Base-by-base conservation (phyloP, 345 rosid genomes). In the Turritis glabra region DNA sequence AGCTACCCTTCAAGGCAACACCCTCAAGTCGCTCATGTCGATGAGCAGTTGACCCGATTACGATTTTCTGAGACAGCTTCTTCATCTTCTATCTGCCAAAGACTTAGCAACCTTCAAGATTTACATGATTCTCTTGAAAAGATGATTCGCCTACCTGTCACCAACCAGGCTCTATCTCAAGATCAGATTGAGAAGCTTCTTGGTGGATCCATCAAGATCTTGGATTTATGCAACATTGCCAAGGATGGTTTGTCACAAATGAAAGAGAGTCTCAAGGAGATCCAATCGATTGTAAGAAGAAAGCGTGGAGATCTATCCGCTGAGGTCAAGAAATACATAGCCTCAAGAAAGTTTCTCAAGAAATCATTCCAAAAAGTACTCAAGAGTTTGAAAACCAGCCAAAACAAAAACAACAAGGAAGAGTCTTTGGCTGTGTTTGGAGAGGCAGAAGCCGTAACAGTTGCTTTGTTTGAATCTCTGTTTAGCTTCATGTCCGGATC, bases 1-100 rank as follows among this genome's bases (percentile, higher is more conserved):
- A 84, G 86, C 67, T 72, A 76, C 50, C 89, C 84, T 12, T 71
- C 80, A 3, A 80, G 74, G 37, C 73, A 77, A 33, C 88, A 87
- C 67, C 85, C 84, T 27, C 41, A 82, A 13, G 43, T 64, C 6
- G 72, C 86, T 33, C 29, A 82, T 62, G 33, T 84, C 9, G 67
- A 79, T 29, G 83, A 81, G 61, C 80, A 80, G 3, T 40, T 84
- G 58, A 50, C 56, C 38, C 76, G 76, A 55, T 60, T 84, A 50
- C 82, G 80, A 58, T 63, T 77, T 13, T 77, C 64, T 35, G 73
- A 64, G 38, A 23, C 78, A 27, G 43, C 80, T 0, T 85, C 83
- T 17, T 57, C 83, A 53, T 44, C 75, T 71, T 67, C 79, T 5
- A 50, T 70, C 2, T 8, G 65, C 43, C 75, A 46, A 8, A 72